A percentile compares a stretch with the other conserved stretches of the same genome.
Evolutionary conservation across 345 rosid species (phyloP).

Genomic region (Heritiera littoralis): DNA sequence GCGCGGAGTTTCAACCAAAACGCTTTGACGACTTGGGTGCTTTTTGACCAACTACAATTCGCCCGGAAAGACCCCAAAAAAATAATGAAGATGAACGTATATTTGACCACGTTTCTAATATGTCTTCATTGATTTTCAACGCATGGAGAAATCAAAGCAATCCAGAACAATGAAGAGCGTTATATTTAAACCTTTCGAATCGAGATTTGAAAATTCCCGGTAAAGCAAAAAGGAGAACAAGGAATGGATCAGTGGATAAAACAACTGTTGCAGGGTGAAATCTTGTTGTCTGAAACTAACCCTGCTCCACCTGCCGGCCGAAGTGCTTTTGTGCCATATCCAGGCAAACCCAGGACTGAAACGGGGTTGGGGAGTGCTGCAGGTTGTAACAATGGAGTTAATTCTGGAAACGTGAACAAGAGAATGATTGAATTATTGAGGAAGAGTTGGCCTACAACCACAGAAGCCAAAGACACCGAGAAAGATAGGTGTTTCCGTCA

Average conservation of each 20-base stretch:
- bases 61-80: not conserved
- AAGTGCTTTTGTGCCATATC: slow-evolving; percentile 49
- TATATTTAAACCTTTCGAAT: not conserved
- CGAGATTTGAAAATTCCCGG: not conserved
- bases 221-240: not conserved
- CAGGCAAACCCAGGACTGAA: slow-evolving; percentile 16
- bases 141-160: not conserved
- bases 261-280: not conserved
- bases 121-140: not conserved
- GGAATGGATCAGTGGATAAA: slow-evolving; percentile 8
- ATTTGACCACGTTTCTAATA: slow-evolving; percentile 9
- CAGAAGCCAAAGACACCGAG: slow-evolving; percentile 26
- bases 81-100: not conserved
- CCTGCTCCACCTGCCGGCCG: slow-evolving; percentile 24
- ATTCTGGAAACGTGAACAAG: slow-evolving; percentile 44
- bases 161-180: not conserved
- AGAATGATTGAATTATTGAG: slow-evolving; percentile 52
- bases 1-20: not conserved
- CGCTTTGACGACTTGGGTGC: not conserved
- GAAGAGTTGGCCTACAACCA: slow-evolving; percentile 31
- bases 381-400: not conserved
- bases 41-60: not conserved
- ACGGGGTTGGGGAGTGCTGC: slow-evolving; percentile 7
- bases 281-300: not conserved
- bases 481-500: slow-evolving; percentile 43